A percentile compares a stretch with the other conserved stretches of the same genome.
These are phyloP conservation scores for Starmerella sp. DNA, from an alignment of 805 yeast species.

Conservation along the genomic window DNA sequence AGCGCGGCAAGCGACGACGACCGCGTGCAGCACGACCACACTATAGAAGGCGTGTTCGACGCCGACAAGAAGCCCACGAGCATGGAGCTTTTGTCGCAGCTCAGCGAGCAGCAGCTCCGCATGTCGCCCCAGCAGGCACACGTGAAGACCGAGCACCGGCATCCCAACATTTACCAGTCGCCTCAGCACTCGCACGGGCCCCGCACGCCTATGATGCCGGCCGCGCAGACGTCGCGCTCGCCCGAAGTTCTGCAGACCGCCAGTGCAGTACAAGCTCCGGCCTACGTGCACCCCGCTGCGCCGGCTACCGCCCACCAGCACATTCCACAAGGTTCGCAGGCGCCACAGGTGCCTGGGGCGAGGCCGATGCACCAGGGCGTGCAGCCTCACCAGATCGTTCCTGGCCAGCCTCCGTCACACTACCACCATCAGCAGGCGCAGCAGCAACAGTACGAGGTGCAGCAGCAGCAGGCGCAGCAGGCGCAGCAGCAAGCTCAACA, in stretches of 20 bases:
- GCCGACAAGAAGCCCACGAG: not conserved
- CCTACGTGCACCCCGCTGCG: no score
- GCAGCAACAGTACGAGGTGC: slow-evolving; percentile 13
- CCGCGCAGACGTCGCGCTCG: not conserved
- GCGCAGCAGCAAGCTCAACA: slow-evolving; percentile 5
- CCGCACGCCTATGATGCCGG: not conserved
- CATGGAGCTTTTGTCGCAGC: slow-evolving; percentile 4
- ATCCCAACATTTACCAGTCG: not conserved
- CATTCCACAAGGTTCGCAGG: not conserved
- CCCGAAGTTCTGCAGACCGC: not conserved
- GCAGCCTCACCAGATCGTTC: not conserved
- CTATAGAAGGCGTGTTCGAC: not conserved
- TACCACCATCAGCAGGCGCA: slow-evolving; percentile 5
- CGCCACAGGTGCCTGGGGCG: not conserved
- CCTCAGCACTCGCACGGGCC: not conserved
- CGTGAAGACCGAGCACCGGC: slow-evolving; percentile 4
- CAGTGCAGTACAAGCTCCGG: not conserved
- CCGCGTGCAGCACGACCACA: not conserved
- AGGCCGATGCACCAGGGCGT: not conserved
- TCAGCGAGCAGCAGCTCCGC: slow-evolving; percentile 9
- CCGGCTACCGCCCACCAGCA: not conserved
- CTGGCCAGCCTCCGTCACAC: not conserved
- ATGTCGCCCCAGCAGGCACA: slow-evolving; percentile 7
- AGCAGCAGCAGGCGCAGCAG: slow-evolving; percentile 5
- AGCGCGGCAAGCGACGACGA: slow-evolving; percentile 4